Conservation (phyloP, 495 filamentous ascomycete species). For the Aspergillus kassunensis region DNA sequence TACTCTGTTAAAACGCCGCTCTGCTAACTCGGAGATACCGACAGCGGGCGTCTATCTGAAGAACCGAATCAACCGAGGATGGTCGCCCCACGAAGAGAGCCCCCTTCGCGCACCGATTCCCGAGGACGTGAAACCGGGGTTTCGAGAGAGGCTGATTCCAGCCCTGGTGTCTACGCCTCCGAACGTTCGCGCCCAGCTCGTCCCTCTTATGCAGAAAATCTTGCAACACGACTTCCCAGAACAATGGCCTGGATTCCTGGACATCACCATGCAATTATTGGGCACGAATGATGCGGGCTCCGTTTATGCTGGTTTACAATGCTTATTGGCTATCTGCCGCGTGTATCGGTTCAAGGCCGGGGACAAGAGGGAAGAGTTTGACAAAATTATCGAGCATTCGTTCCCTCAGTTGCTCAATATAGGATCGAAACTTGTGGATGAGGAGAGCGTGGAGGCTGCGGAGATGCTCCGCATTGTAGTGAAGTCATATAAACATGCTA, state of each 20-base stretch:
- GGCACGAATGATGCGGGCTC: constrained; percentile 76
- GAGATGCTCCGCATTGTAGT: constrained; percentile 94
- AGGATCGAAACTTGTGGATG: constrained; percentile 80
- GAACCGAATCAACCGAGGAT: constrained; percentile 88
- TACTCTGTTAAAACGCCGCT: not conserved
- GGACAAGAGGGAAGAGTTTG: constrained; percentile 79
- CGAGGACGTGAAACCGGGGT: constrained; percentile 83
- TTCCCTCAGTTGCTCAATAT: constrained; percentile 90
- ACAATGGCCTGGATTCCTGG: constrained; percentile 88
- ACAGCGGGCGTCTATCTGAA: constrained; percentile 96
- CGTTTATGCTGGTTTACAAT: constrained; percentile 90
- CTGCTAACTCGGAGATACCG: constrained; percentile 16
- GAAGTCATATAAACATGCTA: constrained; percentile 96
- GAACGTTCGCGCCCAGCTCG: constrained; percentile 81
- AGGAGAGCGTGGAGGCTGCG: constrained; percentile 86
- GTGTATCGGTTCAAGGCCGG: constrained; percentile 90
- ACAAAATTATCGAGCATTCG: constrained; percentile 85
- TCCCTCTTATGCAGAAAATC: constrained; percentile 92
- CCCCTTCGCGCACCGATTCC: constrained; percentile 63
- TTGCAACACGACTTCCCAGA: constrained; percentile 93
- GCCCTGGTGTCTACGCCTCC: constrained; percentile 75
- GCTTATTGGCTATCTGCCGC: constrained; percentile 85
- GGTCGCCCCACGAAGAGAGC: constrained; percentile 71
- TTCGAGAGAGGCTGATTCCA: constrained; percentile 83
- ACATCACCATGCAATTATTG: constrained; percentile 83